Conservation (phyloP, 2,329 filamentous ascomycete genomes). For the Trichoderma endophyticum region DNA sequence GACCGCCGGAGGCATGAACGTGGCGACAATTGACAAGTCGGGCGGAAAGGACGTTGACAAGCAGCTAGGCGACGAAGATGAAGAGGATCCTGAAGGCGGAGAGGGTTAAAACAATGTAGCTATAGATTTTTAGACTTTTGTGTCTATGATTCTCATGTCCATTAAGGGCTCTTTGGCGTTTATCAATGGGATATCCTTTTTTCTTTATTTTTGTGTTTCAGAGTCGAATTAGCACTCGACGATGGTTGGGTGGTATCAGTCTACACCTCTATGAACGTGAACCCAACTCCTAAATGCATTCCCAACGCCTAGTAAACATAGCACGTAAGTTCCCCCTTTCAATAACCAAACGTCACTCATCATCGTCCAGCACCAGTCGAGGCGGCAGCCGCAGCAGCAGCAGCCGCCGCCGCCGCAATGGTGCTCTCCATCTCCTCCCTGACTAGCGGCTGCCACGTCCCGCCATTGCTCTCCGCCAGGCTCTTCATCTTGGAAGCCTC, state of each 20-base stretch:
- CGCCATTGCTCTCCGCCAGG: slow-evolving; percentile 36
- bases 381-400: background rate
- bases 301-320: slow-evolving; percentile 2
- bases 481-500: slow-evolving; percentile 34
- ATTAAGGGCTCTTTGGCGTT: background rate
- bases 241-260: slow-evolving; percentile 13
- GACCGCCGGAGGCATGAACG: slow-evolving; percentile 64
- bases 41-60: slow-evolving; percentile 43
- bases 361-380: background rate
- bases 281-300: background rate
- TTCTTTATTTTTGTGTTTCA: background rate
- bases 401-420: background rate
- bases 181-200: background rate
- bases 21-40: slow-evolving; percentile 44
- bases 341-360: background rate
- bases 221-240: background rate
- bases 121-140: background rate
- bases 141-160: background rate
- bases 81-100: slow-evolving; percentile 47
- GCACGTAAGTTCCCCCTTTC: background rate
- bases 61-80: slow-evolving; percentile 52
- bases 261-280: background rate
- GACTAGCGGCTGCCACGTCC: slow-evolving; percentile 34
- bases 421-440: slow-evolving; percentile 21
- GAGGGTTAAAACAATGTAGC: slow-evolving; percentile 35